Percentiles rank a stretch among this genome's conserved stretches.
These are phyloP conservation scores for Coniferiporia weirii DNA, from an alignment of 1,284 basidiomycete species.

Conservation along the genomic window DNA sequence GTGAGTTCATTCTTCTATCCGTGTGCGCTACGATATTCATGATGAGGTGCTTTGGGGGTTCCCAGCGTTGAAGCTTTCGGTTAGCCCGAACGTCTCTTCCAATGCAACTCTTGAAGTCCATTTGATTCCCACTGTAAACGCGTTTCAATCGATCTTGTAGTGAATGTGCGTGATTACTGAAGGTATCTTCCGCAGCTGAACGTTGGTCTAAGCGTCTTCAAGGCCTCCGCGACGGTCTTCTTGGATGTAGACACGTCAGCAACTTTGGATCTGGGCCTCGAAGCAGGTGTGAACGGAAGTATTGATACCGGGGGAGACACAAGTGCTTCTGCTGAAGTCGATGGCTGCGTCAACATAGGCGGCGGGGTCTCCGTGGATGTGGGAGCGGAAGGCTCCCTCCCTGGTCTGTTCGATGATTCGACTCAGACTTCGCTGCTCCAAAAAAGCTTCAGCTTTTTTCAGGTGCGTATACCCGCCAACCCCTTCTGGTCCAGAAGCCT, in stretches of 20 bases:
- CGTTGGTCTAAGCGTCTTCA: constrained; percentile 39
- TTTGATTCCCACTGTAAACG: constrained; percentile 38
- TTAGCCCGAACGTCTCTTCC: constrained; percentile 34
- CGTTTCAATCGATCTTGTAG: background rate
- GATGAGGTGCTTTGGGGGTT: background rate
- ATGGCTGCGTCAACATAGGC: constrained; percentile 27
- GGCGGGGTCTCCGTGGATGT: constrained; percentile 25
- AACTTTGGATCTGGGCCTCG: constrained; percentile 32
- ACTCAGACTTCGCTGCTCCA: constrained; percentile 25
- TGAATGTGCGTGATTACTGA: background rate
- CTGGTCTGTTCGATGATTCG: constrained; percentile 26
- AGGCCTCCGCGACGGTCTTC: constrained; percentile 35
- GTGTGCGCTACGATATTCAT: background rate
- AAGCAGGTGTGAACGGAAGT: constrained; percentile 20
- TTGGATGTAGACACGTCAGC: constrained; percentile 41
- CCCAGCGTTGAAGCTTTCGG: constrained; percentile 38
- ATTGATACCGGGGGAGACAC: constrained; percentile 1
- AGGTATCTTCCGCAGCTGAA: constrained; percentile 26
- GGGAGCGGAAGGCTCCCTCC: constrained; percentile 26
- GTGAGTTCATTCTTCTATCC: constrained; percentile 28
- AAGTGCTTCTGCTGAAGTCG: constrained; percentile 4
- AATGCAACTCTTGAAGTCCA: constrained; percentile 41
- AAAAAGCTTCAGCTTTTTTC: constrained; percentile 28
- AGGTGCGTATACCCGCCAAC: constrained; percentile 13
- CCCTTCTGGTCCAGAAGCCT: too few species aligned